phyloP scores from a whole-genome alignment of 1,139 yeast species.

The Nadsonia starkeyi-henricii region DNA sequence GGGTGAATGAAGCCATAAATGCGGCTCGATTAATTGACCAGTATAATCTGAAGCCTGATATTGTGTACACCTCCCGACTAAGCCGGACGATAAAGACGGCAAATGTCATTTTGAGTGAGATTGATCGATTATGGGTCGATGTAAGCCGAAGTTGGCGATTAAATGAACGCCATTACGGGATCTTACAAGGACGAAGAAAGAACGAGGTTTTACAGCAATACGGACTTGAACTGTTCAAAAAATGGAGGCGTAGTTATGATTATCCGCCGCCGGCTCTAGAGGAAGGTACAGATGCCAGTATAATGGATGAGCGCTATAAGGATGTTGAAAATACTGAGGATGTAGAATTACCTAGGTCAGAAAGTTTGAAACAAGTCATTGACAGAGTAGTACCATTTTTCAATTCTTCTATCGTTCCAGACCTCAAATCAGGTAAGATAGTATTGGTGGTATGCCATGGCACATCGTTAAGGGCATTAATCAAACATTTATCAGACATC shows the following conservation, averaged over 20 bases:
- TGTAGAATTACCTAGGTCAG: conserved; percentile 79
- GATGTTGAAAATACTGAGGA: conserved; percentile 79
- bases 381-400: conserved; percentile 96
- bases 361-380: conserved; percentile 84
- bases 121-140: conserved; percentile 85
- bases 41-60: conserved; percentile 72
- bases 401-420: conserved; percentile 84
- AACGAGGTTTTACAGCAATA: conserved; percentile 78
- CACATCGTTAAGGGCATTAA: conserved; percentile 92
- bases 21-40: conserved; percentile 90
- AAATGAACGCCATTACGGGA: conserved; percentile 98
- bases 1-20: conserved; percentile 79
- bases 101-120: conserved; percentile 76
- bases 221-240: conserved; percentile 89
- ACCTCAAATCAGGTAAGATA: conserved; percentile 73
- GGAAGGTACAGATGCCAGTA: conserved; percentile 45
- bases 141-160: conserved; percentile 95
- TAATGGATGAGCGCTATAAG: conserved; percentile 70
- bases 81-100: conserved; percentile 97
- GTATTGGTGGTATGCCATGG: conserved; percentile 95
- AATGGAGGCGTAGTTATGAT: conserved; percentile 95
- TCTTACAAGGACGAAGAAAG: conserved; percentile 94
- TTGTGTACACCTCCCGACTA: conserved; percentile 81
- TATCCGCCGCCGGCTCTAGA: conserved; percentile 89
- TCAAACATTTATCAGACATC: conserved; percentile 87